phyloP scores from a whole-genome alignment of 768 basidiomycete species.

The Rhodocollybia butyracea region DNA sequence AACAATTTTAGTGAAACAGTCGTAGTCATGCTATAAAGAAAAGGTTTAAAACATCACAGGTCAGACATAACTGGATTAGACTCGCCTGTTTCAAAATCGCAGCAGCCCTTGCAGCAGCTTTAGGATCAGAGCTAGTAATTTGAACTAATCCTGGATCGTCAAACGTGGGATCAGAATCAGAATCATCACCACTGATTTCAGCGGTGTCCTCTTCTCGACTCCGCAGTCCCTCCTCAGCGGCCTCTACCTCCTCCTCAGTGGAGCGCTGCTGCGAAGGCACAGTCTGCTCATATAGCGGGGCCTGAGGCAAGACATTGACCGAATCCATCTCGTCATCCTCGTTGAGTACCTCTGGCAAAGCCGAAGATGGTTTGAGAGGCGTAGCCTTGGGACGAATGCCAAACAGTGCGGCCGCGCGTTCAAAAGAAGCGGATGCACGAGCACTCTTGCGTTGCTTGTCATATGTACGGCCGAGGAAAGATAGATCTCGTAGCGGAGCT shows the following conservation, averaged over 20 bases:
- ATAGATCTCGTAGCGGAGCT: background rate
- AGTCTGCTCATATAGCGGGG: too few species aligned
- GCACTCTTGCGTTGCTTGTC: background rate
- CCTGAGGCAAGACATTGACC: background rate
- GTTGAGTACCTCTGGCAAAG: background rate
- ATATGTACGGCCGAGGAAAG: background rate
- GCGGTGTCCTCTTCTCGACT: slow-evolving; percentile 18
- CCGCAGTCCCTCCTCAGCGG: background rate
- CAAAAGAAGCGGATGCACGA: background rate
- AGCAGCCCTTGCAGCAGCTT: slow-evolving; percentile 87
- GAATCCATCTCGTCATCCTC: background rate
- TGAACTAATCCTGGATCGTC: slow-evolving; percentile 65
- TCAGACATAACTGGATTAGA: slow-evolving; percentile 9
- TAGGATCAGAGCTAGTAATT: slow-evolving; percentile 81
- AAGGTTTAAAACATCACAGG: background rate
- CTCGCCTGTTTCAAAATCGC: slow-evolving; percentile 88
- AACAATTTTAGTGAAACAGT: slow-evolving; percentile 62
- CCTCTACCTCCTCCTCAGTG: background rate
- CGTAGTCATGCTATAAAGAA: slow-evolving; percentile 71
- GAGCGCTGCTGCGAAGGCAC: too few species aligned
- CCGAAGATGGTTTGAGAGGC: background rate
- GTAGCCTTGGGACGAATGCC: background rate
- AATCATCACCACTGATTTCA: slow-evolving; percentile 25
- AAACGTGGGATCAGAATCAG: slow-evolving; percentile 29
- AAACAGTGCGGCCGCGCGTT: slow-evolving; percentile 2